Evolutionary conservation across 345 rosid species (phyloP), one percentile per base, ranked within the genome.

Genomic region (Cardamine resedifolia): DNA sequence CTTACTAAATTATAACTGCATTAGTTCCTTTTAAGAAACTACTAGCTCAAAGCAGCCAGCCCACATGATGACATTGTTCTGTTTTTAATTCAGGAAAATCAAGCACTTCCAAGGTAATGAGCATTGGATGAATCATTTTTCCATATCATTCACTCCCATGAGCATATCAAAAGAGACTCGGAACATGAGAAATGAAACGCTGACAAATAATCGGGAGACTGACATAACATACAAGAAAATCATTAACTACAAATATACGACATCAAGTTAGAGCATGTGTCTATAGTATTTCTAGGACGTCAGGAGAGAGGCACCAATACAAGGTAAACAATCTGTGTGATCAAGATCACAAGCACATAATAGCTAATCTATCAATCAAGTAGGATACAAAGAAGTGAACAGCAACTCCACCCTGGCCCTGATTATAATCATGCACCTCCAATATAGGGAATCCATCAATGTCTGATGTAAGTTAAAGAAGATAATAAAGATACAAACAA

Each of bases 401-500:
- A 39, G 83, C 79, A 58, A 73, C 83, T 79, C 84, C 83, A 79
- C 74, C 74, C 76, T 49, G 61, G 79, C 70, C 79, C 73, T 74
- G 63, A 76, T 76, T 83, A 80, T 76, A 72, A 74, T 75, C 87
- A 78, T 63, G 86, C 82, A 77, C 80, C 80, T 80, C 85, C 86
- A 83, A 30, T 48, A 55, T 78, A 71, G 77, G 77, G 81, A 49
- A 75, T 73, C 82, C 85, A 83, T 74, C 78, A 77, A 81, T 82
- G 75, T 85, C 89, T 80, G 86, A 65, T 70, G 65, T 56, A 63
- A 66, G 96, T 86, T 75, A 87, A 85, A 87, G 92, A 83, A 83
- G 58, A 61, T 76, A 41, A 57, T 16, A 78, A 58, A 75, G 47
- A 56, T 73, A 51, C 30, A 77, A 52, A 52, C 41, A 65, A 49